Evolutionary conservation across 1,284 basidiomycete genomes (phyloP).

Genomic region (Moesziomyces parantarcticus): DNA sequence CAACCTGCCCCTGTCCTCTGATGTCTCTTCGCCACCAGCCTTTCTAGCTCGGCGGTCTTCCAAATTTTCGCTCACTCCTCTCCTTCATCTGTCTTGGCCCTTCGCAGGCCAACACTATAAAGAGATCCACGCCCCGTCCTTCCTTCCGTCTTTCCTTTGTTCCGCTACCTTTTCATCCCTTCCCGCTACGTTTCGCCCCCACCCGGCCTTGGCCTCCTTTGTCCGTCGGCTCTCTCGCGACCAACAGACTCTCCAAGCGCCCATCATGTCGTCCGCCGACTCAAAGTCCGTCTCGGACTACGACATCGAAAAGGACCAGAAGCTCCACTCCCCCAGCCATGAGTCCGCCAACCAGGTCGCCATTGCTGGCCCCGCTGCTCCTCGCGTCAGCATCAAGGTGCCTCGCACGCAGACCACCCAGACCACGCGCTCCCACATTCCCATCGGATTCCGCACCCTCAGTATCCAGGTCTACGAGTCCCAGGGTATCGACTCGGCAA

Average conservation of each 20-base stretch:
- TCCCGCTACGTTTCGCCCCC: conserved; percentile 1
- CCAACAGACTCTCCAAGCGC: conserved; percentile 2
- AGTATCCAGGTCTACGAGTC: conserved; percentile 58
- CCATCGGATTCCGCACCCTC: conserved; percentile 61
- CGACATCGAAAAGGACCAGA: conserved; percentile 40
- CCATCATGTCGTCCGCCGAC: conserved; percentile 24
- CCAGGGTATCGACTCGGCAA: conserved; percentile 30
- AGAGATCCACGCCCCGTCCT: background rate
- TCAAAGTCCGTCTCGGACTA: conserved; percentile 32
- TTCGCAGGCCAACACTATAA: no score
- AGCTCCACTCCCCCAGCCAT: conserved; percentile 15
- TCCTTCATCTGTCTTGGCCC: no score
- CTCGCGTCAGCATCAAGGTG: conserved; percentile 39
- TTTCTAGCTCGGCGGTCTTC: no score
- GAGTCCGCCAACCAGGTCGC: conserved; percentile 13
- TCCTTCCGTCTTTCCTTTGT: background rate
- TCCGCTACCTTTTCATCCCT: no score
- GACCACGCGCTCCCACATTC: conserved; percentile 44
- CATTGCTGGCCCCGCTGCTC: conserved; percentile 8
- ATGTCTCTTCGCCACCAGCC: no score
- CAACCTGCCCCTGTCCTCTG: no score
- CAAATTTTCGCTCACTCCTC: no score
- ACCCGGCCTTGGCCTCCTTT: conserved; percentile 1
- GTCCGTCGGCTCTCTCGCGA: conserved; percentile 8
- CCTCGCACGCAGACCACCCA: conserved; percentile 45